phyloP scores from a whole-genome alignment of 1,284 basidiomycete species.

The Fomitiporia mediterranea region DNA sequence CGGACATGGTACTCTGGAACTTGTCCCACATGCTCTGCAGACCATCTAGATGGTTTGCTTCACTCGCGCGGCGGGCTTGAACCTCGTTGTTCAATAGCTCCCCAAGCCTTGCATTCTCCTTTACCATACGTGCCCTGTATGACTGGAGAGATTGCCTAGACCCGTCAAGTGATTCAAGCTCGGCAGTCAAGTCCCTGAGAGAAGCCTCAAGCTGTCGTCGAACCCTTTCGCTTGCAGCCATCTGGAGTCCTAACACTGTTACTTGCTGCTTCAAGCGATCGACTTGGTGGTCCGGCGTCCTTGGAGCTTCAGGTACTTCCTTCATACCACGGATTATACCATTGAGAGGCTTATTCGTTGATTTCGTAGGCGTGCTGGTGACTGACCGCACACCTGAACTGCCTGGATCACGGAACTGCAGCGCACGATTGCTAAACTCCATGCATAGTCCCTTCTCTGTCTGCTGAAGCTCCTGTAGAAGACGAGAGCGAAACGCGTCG shows the following conservation, averaged over 20 bases:
- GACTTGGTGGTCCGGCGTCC: conserved; percentile 46
- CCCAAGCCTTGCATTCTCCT: conserved; percentile 53
- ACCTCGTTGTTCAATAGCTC: conserved; percentile 62
- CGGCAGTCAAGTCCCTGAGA: conserved; percentile 54
- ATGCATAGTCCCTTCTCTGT: conserved; percentile 60
- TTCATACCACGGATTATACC: conserved; percentile 33
- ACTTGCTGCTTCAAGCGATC: conserved; percentile 59
- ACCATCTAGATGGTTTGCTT: conserved; percentile 56
- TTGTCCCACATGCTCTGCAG: conserved; percentile 66
- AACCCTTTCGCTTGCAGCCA: conserved; percentile 64
- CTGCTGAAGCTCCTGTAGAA: conserved; percentile 66
- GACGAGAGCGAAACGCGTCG: conserved; percentile 55
- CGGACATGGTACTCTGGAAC: conserved; percentile 56
- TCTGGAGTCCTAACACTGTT: conserved; percentile 65
- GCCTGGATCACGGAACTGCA: conserved; percentile 23
- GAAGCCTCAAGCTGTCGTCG: conserved; percentile 61
- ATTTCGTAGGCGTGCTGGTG: conserved; percentile 43
- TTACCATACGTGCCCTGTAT: conserved; percentile 50
- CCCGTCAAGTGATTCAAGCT: conserved; percentile 60
- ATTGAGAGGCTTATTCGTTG: conserved; percentile 30
- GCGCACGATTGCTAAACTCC: conserved; percentile 42
- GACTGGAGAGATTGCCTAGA: conserved; percentile 60
- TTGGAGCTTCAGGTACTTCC: conserved; percentile 35
- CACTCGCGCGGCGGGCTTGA: conserved; percentile 54
- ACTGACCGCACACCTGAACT: conserved; percentile 31